Conservation (phyloP, 202 grass and related monocot genomes). For the Bolboschoenoplectus hybrid region DNA sequence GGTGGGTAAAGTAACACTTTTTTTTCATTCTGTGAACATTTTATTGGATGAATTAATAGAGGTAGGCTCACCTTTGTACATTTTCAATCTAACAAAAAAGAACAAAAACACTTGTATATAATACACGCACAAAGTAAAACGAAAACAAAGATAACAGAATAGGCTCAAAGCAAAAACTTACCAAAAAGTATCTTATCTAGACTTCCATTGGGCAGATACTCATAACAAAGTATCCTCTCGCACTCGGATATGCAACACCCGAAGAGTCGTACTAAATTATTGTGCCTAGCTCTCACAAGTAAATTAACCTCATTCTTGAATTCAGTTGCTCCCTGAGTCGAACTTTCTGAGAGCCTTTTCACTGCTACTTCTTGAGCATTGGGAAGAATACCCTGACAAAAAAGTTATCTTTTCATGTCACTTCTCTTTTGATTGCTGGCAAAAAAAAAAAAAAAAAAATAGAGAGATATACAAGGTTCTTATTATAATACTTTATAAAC, state of each 20-base stretch:
- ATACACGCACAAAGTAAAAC: background rate
- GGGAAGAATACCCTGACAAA: slow-evolving; percentile 28
- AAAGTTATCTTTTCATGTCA: background rate
- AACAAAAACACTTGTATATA: too few species aligned
- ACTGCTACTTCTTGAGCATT: slow-evolving; percentile 39
- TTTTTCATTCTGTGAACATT: too few species aligned
- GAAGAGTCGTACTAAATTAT: slow-evolving; percentile 29
- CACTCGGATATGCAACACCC: slow-evolving; percentile 26
- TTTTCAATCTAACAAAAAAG: background rate
- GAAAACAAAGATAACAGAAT: background rate
- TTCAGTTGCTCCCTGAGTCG: slow-evolving; percentile 20
- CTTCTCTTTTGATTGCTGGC: background rate
- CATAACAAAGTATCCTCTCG: slow-evolving; percentile 34
- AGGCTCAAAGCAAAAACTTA: background rate
- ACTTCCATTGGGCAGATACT: slow-evolving; percentile 40
- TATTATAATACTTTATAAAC: slow-evolving; percentile 15
- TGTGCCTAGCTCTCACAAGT: slow-evolving; percentile 21
- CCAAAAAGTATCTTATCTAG: slow-evolving; percentile 41
- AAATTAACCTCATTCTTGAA: slow-evolving; percentile 33
- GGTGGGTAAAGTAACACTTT: too few species aligned
- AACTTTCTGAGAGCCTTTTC: slow-evolving; percentile 34
- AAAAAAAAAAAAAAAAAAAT: background rate
- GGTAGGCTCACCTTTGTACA: too few species aligned
- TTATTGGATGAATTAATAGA: too few species aligned
- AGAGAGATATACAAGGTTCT: background rate